Percentiles rank a stretch among this genome's conserved stretches.
Conservation (phyloP, 75 land plant species). For the Chamaecyparis obtusa region DNA sequence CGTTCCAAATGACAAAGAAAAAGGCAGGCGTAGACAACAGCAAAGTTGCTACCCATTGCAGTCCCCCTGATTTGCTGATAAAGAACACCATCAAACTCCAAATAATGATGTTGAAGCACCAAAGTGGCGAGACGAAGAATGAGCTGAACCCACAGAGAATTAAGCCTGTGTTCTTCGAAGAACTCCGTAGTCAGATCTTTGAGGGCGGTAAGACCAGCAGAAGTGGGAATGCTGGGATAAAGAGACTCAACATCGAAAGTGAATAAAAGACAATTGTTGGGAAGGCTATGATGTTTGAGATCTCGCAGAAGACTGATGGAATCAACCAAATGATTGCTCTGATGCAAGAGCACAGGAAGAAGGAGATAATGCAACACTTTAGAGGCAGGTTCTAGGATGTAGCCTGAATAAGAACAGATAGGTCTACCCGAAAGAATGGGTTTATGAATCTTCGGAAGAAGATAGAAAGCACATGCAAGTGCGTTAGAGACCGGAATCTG, state of each 20-base stretch:
- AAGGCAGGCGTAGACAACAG: neutral
- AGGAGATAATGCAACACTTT: neutral
- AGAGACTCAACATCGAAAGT: neutral
- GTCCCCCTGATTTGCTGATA: neutral
- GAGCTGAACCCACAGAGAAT: too few species aligned
- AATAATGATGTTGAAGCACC: neutral
- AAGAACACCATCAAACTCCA: neutral
- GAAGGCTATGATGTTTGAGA: neutral
- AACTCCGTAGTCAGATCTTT: too few species aligned
- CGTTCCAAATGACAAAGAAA: neutral
- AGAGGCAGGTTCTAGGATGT: neutral
- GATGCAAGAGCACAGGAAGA: neutral
- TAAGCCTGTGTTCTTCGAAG: too few species aligned
- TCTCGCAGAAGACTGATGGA: neutral
- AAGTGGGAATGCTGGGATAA: neutral
- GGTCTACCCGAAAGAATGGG: neutral
- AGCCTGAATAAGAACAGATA: neutral
- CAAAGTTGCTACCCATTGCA: constrained; percentile 1
- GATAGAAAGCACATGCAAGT: neutral
- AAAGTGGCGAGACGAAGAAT: neutral
- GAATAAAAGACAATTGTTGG: neutral
- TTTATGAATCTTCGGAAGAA: neutral
- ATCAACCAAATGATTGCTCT: neutral
- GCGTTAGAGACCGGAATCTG: too few species aligned
- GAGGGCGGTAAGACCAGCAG: neutral